Base-by-base conservation (phyloP, 2,329 filamentous ascomycete species). In the Calonectria leucothoes region DNA sequence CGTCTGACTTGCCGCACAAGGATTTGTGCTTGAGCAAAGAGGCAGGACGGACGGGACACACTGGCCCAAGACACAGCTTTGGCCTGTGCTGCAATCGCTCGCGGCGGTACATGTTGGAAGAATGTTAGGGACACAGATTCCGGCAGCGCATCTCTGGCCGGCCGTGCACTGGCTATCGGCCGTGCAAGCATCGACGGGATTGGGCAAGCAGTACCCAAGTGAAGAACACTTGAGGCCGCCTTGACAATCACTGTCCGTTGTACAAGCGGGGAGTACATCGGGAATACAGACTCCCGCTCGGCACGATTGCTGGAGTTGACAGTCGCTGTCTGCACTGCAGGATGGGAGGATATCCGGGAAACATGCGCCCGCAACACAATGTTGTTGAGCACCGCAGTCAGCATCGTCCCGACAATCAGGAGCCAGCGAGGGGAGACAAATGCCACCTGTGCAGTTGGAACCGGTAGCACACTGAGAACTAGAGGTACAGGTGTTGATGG, bases 281-380 rank as follows among this genome's bases (percentile, higher is more conserved):
- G 70, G 70, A 20, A 72, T 29, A 45, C 70, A 72, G 1, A 72
- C 65, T 4, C 64, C 64, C 3, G 42, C 42, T 31, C 33, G n/a
- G 17, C 70, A 72, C 1, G 65, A 45, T 20, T 69, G 55, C 33
- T 39, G 37, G 6, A 37, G 23, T 6, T 33, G n/a, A 35, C 70
- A 72, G 14, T 33, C 27, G 6, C 33, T 45, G 8, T 52, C 27
- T 1, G 5, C 10, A 23, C 31, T 37, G 12, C 70, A 72, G 6
- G 37, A n/a, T 10, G 70, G 45, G 1, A 72, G 37, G 6, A 45
- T 15, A 20, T 45, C 15, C 0, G 70, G 65, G 20, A 69, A 23
- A 23, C 70, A 72, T 3, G 31, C 8, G 6, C 70, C 70, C 2
- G 42, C 39, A 17, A 68, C 65, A 4, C 70, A 72, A 15, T 63